These are phyloP conservation scores for Hymenoscyphus linearis DNA, from an alignment of 2,329 filamentous ascomycete genomes.

Conservation along the genomic window DNA sequence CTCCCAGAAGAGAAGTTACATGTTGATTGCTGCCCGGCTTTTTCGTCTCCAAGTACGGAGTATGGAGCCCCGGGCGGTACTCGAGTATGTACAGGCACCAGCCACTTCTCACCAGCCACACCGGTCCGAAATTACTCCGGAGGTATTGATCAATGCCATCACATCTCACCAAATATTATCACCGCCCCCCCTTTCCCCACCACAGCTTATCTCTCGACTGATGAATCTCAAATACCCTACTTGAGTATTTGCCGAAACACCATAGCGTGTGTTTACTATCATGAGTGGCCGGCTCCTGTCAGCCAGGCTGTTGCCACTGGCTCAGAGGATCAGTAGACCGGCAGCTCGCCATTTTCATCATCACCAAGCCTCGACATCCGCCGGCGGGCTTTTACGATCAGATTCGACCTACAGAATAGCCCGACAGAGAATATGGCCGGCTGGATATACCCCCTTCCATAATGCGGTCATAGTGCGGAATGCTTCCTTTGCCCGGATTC, in stretches of 20 bases:
- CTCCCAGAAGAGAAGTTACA: too few species aligned
- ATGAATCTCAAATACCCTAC: constrained; percentile 19
- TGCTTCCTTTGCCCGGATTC: constrained; percentile 57
- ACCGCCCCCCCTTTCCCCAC: not conserved
- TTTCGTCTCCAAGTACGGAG: too few species aligned
- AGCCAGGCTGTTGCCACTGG: constrained; percentile 62
- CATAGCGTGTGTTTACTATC: constrained; percentile 14
- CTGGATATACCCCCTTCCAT: constrained; percentile 73
- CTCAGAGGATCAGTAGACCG: constrained; percentile 54
- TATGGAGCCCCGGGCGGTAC: too few species aligned
- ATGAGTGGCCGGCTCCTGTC: constrained; percentile 57
- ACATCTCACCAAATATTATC: constrained; percentile 8
- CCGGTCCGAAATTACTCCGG: not conserved
- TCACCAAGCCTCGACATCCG: constrained; percentile 54
- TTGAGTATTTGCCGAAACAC: constrained; percentile 12
- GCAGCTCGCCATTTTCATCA: constrained; percentile 60
- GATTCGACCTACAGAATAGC: constrained; percentile 58
- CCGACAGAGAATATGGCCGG: constrained; percentile 66
- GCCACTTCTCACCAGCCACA: not conserved
- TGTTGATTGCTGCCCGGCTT: too few species aligned
- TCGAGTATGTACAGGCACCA: not conserved
- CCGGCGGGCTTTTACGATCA: constrained; percentile 63
- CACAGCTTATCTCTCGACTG: constrained; percentile 2
- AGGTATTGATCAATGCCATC: not conserved
- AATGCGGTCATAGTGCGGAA: constrained; percentile 64